Base-by-base conservation (phyloP, 75 land plant species). In the Larix kaempferi region DNA sequence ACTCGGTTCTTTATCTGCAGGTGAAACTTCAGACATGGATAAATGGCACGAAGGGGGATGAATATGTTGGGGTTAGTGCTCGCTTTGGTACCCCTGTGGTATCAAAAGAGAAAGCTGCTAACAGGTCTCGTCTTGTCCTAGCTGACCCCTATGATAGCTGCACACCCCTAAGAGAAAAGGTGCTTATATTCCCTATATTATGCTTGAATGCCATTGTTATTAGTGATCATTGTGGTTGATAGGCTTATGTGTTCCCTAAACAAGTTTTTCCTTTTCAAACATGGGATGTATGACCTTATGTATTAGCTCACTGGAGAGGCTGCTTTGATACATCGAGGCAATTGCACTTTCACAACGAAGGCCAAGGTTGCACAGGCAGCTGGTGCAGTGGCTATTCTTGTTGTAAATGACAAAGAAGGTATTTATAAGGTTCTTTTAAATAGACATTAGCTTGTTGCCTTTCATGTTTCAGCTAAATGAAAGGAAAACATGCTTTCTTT, bases 391-490 rank as follows among this genome's bases (percentile, higher is more conserved):
- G 98, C 90, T 22, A 64, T 96, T 57, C 21, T 96, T 77, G 81
- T 96, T 60, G 83, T 94, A 56, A 96, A 94, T 87, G 89, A 91
- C 56, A 78, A 83, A 82, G 99, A 96, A 91, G 99, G 99, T 94
- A 63, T 11, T 49, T 49, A 49, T 49, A 10, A 49, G 41, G 41
- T 39, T 39, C 41, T 39, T 4, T 39, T 10, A 49, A 49, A 49
- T 8, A 6, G 7, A 49, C 54, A 49, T 49, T 10, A 49, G 11
- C 54, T 49, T 8, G 54, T 49, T 49, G 12, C 54, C 12, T 49
- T 49, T 49, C 10, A 49, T 49, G 52, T 44, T 44, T 44, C 52
- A 44, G 8, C 52, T 44, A 0, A 44, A 44, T 44, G 52, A 44
- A 44, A 44, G 52, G 1, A 44, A 44, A 44, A 44, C 8, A 44